Conservation (phyloP, 2,329 filamentous ascomycete species). For the Aspergillus brunneoviolaceus region DNA sequence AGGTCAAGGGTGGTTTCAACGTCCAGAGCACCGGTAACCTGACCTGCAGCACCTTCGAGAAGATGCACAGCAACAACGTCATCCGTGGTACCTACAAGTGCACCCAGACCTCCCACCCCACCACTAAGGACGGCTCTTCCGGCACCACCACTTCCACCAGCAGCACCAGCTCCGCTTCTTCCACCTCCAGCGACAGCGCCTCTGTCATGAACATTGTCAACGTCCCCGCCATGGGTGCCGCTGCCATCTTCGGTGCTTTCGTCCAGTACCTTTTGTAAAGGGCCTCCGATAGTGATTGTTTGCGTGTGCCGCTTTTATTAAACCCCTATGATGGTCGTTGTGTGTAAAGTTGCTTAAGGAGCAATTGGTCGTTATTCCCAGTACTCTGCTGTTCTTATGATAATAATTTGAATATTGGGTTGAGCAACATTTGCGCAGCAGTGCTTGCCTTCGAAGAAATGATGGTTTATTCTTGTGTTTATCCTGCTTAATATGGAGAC, state of each 20-base stretch:
- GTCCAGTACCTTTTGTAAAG: slow-evolving; percentile 49
- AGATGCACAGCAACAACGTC: slow-evolving; percentile 41
- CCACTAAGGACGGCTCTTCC: slow-evolving; percentile 33
- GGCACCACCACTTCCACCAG: slow-evolving; percentile 31
- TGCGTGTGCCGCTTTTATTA: slow-evolving; percentile 29
- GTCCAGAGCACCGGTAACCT: slow-evolving; percentile 67
- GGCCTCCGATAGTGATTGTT: slow-evolving; percentile 30
- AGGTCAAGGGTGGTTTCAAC: slow-evolving; percentile 71
- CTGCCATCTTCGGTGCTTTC: slow-evolving; percentile 47
- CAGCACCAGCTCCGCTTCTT: slow-evolving; percentile 25
- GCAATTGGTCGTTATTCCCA: slow-evolving; percentile 33
- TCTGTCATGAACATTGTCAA: slow-evolving; percentile 37
- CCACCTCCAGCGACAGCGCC: slow-evolving; percentile 38
- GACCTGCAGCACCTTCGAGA: slow-evolving; percentile 55
- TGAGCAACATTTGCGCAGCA: slow-evolving; percentile 32
- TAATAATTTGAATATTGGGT: slow-evolving; percentile 41
- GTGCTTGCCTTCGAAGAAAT: slow-evolving; percentile 24
- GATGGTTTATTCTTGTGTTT: slow-evolving; percentile 21
- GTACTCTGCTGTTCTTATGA: slow-evolving; percentile 40
- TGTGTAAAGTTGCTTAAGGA: slow-evolving; percentile 40
- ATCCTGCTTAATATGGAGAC: background rate
- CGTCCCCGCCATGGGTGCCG: slow-evolving; percentile 42
- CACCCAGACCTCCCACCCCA: slow-evolving; percentile 37
- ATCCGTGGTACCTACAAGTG: slow-evolving; percentile 52
- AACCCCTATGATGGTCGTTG: slow-evolving; percentile 27